Conservation (phyloP, 768 basidiomycete genomes). For the Kwoniella shandongensis region DNA sequence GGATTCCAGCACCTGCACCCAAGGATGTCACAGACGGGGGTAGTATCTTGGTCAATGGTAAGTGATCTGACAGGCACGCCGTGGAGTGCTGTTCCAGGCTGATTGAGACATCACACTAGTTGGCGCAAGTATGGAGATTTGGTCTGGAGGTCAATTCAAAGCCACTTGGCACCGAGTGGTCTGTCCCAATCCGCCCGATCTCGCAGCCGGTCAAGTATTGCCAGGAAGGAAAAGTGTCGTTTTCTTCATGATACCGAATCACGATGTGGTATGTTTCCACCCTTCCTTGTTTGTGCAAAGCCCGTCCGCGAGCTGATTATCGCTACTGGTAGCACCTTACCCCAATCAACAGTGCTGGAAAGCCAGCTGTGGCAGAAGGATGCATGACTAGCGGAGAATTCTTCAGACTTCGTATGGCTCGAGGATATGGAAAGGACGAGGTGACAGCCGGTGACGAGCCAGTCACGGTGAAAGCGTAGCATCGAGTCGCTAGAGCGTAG, state of each 20-base stretch:
- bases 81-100: too few species aligned
- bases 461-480: too few species aligned
- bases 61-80: not conserved
- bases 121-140: slow-evolving; percentile 12
- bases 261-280: slow-evolving; percentile 2
- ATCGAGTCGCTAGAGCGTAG: not conserved
- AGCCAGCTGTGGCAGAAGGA: slow-evolving; percentile 6
- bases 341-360: slow-evolving; percentile 1
- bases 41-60: slow-evolving; percentile 11
- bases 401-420: slow-evolving; percentile 6
- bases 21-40: slow-evolving; percentile 1
- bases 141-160: slow-evolving; percentile 12
- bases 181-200: slow-evolving; percentile 4
- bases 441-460: too few species aligned
- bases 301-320: too few species aligned
- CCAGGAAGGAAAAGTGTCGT: slow-evolving; percentile 7
- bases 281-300: not conserved
- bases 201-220: slow-evolving; percentile 1
- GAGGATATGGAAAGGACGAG: slow-evolving; percentile 1
- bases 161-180: slow-evolving; percentile 12
- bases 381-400: slow-evolving; percentile 10
- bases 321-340: slow-evolving; percentile 3
- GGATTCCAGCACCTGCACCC: slow-evolving; percentile 6
- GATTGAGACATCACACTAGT: not conserved
- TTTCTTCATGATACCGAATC: slow-evolving; percentile 10